Evolutionary conservation across 352 stramenopile genomes (phyloP), one percentile per base, ranked within the genome.

Genomic region (Pythium dissotocum): DNA sequence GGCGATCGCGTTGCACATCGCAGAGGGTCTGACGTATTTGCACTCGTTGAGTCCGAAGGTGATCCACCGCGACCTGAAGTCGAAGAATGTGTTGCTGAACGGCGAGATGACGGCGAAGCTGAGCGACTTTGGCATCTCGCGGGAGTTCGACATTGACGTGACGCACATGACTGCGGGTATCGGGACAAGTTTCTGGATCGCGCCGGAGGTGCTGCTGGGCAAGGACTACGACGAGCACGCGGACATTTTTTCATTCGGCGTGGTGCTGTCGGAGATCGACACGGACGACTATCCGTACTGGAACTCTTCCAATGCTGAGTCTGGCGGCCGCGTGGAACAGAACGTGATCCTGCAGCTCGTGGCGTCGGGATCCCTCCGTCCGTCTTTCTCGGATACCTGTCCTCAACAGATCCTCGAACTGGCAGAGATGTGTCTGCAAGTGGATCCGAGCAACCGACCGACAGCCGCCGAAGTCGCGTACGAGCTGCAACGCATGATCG

Each of bases 171-270:
- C 83, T 4, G 74, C 78, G 4, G 83, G 81, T 6, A 84, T 91
- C 59, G 83, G 83, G 0, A 90, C 83, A 57, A 83, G 70, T 63
- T 89, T 89, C 70, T 91, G 83, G 83, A 89, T 90, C 67, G 83
- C 83, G 4, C 83, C 83, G 0, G 81, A 91, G 58, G 80, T 91
- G 56, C 52, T 91, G 26, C 49, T 87, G 13, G 81, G 81, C 35
- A 59, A 52, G n/a, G 55, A 68, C 33, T 76, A 76, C 52, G 63
- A 69, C 28, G 58, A 71, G 60, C 36, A 18, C 16, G 60, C 59
- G 3, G 69, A 76, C 42, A 67, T 76, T 35, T 76, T 59, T 30
- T 75, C 68, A 30, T 65, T 75, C 24, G 68, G 68, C 14, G 63
- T 75, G 42, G 57, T 75, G 28, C 33, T 75, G 32, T 66, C 38